These are phyloP conservation scores for Vaccinium vitisidaea DNA, from an alignment of 148 eudicot species.

Conservation along the genomic window DNA sequence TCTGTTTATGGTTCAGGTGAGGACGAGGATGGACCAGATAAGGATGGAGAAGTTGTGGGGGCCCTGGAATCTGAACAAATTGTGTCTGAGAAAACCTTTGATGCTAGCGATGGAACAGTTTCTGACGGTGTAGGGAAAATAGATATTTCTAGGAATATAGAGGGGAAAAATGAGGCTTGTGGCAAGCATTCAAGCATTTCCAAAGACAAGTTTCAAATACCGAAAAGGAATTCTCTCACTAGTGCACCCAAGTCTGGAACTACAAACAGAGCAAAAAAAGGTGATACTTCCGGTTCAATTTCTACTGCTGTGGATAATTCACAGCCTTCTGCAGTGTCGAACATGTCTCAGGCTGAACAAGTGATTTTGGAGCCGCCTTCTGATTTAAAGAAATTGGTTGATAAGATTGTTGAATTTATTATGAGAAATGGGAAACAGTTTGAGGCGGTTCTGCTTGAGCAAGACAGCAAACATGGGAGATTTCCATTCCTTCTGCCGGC, in stretches of 20 bases:
- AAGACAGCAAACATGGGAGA: constrained; percentile 67
- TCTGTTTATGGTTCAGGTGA: constrained; percentile 84
- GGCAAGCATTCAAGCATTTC: constrained; percentile 33
- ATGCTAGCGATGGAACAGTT: constrained; percentile 28
- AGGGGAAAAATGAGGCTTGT: constrained; percentile 36
- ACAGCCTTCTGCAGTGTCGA: constrained; percentile 27
- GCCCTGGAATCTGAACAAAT: constrained; percentile 27
- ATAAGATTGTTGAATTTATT: constrained; percentile 79
- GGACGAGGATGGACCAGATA: constrained; percentile 82
- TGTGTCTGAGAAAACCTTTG: constrained; percentile 28
- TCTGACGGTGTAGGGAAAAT: constrained; percentile 29
- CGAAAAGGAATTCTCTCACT: constrained; percentile 35
- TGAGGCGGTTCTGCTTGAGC: constrained; percentile 86
- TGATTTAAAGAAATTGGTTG: constrained; percentile 66
- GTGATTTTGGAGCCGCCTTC: constrained; percentile 73
- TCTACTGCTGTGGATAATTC: constrained; percentile 30
- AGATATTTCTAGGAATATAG: constrained; percentile 9
- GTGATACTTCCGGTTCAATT: constrained; percentile 27
- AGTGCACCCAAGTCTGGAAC: constrained; percentile 44
- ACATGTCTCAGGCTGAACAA: constrained; percentile 40
- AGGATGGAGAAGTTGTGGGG: constrained; percentile 50
- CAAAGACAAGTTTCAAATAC: constrained; percentile 42
- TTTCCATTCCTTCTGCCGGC: constrained; percentile 84
- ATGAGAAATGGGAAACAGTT: constrained; percentile 80
- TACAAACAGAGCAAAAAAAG: constrained; percentile 32